Percentiles rank a stretch among this genome's conserved stretches.
Evolutionary conservation across 2,329 filamentous ascomycete genomes (phyloP).

Genomic region (Penicillium sp.): DNA sequence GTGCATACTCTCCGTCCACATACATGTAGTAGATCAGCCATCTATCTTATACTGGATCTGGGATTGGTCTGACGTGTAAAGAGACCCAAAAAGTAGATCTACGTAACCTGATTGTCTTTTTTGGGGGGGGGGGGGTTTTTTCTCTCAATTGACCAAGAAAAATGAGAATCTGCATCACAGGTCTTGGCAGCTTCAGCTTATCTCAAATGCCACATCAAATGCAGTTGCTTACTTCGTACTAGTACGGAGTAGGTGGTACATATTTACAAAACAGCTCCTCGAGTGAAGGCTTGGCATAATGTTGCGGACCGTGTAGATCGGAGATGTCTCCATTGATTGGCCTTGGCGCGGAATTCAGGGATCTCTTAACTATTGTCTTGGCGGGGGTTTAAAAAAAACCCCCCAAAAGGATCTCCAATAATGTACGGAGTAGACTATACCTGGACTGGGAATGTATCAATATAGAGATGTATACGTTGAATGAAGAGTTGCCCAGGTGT

Average conservation of each 20-base stretch:
- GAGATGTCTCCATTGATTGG: slow-evolving; percentile 8
- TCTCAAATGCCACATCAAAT: not conserved
- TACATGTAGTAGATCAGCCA: not conserved
- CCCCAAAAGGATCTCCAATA: not conserved
- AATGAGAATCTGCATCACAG: not conserved
- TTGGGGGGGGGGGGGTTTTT: too few relatives aligned
- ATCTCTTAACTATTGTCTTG: slow-evolving; percentile 17
- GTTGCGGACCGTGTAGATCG: slow-evolving; percentile 13
- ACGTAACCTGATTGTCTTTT: not conserved
- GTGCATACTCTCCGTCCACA: not conserved
- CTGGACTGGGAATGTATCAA: too few relatives aligned
- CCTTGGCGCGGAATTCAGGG: slow-evolving; percentile 20
- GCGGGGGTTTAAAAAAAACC: not conserved
- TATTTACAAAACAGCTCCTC: not conserved
- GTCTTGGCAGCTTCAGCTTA: slow-evolving; percentile 1
- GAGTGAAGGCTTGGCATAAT: slow-evolving; percentile 15
- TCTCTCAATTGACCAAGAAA: not conserved
- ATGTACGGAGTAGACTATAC: too few relatives aligned
- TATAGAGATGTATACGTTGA: too few relatives aligned
- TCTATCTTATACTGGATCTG: not conserved
- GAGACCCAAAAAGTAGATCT: not conserved
- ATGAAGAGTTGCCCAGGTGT: too few relatives aligned
- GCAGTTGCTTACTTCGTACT: not conserved
- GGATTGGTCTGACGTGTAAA: not conserved
- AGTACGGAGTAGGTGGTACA: not conserved